These are phyloP conservation scores for Colletotrichum eleusines DNA, from an alignment of 2,329 filamentous ascomycete species.

Conservation along the genomic window DNA sequence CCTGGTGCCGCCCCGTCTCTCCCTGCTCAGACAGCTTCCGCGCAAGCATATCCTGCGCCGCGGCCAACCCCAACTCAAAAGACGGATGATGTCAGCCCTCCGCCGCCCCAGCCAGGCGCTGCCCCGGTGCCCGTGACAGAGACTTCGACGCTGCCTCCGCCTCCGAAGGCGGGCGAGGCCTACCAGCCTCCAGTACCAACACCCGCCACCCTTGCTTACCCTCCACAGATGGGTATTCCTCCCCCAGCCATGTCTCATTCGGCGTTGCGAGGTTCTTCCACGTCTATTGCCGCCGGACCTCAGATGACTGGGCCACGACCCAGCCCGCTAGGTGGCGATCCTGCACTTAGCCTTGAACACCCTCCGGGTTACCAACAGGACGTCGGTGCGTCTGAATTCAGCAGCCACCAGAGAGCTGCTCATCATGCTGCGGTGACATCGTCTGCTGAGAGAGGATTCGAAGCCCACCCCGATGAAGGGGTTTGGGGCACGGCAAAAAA, in stretches of 20 bases:
- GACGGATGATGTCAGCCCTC: conserved; percentile 54
- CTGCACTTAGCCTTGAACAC: conserved; percentile 54
- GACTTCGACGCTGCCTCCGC: conserved; percentile 58
- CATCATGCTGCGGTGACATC: conserved; percentile 51
- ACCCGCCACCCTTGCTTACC: conserved; percentile 52
- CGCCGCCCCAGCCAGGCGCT: conserved; percentile 69
- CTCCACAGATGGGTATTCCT: conserved; percentile 65
- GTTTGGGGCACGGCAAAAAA: conserved; percentile 70
- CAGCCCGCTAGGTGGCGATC: conserved; percentile 45
- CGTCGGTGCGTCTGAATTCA: conserved; percentile 63
- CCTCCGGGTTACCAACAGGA: conserved; percentile 70
- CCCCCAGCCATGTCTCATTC: conserved; percentile 57
- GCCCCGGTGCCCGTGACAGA: conserved; percentile 58
- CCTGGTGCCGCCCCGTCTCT: conserved; percentile 61
- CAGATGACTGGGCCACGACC: conserved; percentile 46
- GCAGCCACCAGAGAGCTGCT: conserved; percentile 59
- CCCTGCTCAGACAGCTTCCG: conserved; percentile 57
- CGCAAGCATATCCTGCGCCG: conserved; percentile 50
- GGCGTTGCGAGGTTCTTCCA: conserved; percentile 60
- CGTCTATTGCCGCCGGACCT: conserved; percentile 51
- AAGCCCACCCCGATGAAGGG: conserved; percentile 54
- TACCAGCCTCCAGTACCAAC: conserved; percentile 52
- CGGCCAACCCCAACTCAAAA: conserved; percentile 59
- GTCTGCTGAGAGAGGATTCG: conserved; percentile 46
- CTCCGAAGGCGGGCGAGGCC: conserved; percentile 64